A percentile compares a stretch with the other conserved stretches of the same genome.
phyloP scores from a whole-genome alignment of 495 filamentous ascomycete species.

The Monascus purpureus region DNA sequence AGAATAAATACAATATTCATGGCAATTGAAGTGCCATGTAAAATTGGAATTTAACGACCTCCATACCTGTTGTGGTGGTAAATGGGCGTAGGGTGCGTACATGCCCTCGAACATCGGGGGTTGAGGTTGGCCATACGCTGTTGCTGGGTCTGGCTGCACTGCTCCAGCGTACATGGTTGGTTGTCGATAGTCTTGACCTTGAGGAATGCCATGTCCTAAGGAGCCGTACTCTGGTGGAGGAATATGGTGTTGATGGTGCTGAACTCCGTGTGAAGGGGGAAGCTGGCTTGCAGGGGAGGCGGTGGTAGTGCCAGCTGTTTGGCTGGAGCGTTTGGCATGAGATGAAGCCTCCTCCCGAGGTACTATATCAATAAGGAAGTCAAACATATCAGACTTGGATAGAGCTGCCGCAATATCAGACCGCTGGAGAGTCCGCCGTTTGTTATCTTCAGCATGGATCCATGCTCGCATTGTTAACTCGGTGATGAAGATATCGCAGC shows the following conservation, averaged over 20 bases:
- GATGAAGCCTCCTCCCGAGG: slow-evolving; percentile 82
- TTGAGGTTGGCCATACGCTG: slow-evolving; percentile 58
- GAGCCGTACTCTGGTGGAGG: slow-evolving; percentile 49
- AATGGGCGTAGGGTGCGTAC: slow-evolving; percentile 61
- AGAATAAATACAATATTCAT: too few relatives aligned
- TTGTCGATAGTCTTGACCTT: slow-evolving; percentile 69
- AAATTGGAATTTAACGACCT: too few relatives aligned
- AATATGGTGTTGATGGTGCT: slow-evolving; percentile 50
- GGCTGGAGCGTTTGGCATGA: slow-evolving; percentile 64
- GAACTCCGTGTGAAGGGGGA: slow-evolving; percentile 44
- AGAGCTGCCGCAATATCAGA: slow-evolving; percentile 93
- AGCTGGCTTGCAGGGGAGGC: slow-evolving; percentile 40
- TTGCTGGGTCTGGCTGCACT: slow-evolving; percentile 54
- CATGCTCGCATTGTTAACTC: slow-evolving; percentile 99
- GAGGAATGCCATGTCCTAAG: slow-evolving; percentile 43
- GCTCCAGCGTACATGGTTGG: slow-evolving; percentile 65
- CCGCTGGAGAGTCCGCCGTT: slow-evolving; percentile 84
- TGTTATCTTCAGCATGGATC: slow-evolving; percentile 99
- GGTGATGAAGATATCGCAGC: slow-evolving; percentile 98
- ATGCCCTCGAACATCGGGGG: slow-evolving; percentile 78
- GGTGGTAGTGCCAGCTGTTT: slow-evolving; percentile 39
- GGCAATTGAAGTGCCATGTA: too few relatives aligned
- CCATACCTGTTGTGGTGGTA: slow-evolving; percentile 76
- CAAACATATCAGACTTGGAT: slow-evolving; percentile 98
- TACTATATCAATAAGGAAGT: slow-evolving; percentile 98